Base-by-base conservation (phyloP, 495 filamentous ascomycete species). In the Penicillium macrosclerotiorum region DNA sequence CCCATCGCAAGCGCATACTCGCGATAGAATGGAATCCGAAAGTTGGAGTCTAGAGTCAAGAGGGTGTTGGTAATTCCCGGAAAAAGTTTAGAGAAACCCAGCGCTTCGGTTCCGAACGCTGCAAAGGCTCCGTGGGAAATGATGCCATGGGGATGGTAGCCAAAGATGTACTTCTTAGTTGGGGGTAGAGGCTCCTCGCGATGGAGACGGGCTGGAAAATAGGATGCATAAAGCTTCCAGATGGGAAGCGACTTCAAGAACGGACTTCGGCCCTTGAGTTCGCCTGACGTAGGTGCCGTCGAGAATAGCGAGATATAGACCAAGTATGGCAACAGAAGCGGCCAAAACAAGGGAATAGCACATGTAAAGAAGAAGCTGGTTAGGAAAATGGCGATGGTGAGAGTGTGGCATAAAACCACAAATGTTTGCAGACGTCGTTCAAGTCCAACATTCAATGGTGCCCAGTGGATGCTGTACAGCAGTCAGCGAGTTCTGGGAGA, bases 131-230 rank as follows among this genome's bases (percentile, higher is more conserved):
- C 93, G 58, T 96, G 89, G 11, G 86, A 90, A 56, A 98, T 95
- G 65, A 98, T 96, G 30, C 93, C 93, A 63, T 97, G 92, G 0
- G 92, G 92, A 59, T 96, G 93, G 63, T 97, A 96, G 31, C 94
- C 93, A 60, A 98, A 95, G 53, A 98, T 92, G 69, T 97, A 98
- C 68, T 97, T 97, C 45, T 89, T 78, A 2, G 85, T 88, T 0
- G 89, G 76, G 11, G 87, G 80, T 2, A 98, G 81, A 13, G 45
- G 68, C 52, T 84, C 75, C 27, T 88, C 90, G 45, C 92, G 86
- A 65, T 97, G 90, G 23, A 98, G 79, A 23, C 78, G 76, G 9
- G 89, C 86, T 1, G 93, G 93, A 67, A 93, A 98, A 72, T 97
- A 98, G 13, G 81, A 85, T 31, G 87, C 90, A 63, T 96, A 97